phyloP scores from a whole-genome alignment of 2,329 filamentous ascomycete species.

The Fusarium sp. region DNA sequence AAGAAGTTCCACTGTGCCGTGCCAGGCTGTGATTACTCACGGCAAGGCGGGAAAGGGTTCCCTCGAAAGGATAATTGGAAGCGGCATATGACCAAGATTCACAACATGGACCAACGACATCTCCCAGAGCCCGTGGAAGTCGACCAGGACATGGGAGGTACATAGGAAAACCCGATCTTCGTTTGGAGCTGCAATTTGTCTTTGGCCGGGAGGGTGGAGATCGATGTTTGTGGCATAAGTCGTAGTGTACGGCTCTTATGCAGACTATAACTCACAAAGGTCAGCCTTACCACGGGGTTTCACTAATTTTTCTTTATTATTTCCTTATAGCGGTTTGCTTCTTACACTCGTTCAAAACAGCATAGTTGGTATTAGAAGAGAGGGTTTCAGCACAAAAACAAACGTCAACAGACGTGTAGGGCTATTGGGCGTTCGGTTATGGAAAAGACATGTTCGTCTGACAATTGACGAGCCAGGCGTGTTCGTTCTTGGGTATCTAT shows the following conservation, averaged over 20 bases:
- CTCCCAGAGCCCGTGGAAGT: slow-evolving; percentile 59
- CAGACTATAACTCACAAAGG: neutral
- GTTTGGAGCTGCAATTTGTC: neutral
- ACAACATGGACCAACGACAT: slow-evolving; percentile 57
- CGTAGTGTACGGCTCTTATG: neutral
- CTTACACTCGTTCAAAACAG: slow-evolving; percentile 38
- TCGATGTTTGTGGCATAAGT: neutral
- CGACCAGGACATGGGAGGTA: slow-evolving; percentile 52
- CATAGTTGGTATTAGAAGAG: slow-evolving; percentile 35
- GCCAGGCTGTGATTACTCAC: slow-evolving; percentile 67
- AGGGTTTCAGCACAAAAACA: slow-evolving; percentile 29
- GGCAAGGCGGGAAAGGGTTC: slow-evolving; percentile 68
- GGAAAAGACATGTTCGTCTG: slow-evolving; percentile 37
- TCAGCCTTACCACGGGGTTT: neutral
- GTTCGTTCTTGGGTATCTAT: slow-evolving; percentile 47
- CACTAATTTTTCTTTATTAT: slow-evolving; percentile 13
- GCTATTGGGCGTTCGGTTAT: slow-evolving; percentile 40
- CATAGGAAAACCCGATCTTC: slow-evolving; percentile 13
- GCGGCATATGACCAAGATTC: slow-evolving; percentile 72
- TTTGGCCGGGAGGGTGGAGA: neutral
- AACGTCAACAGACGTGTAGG: slow-evolving; percentile 26
- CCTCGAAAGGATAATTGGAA: slow-evolving; percentile 74
- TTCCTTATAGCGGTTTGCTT: slow-evolving; percentile 37
- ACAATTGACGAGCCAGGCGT: slow-evolving; percentile 32
- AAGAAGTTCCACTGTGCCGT: slow-evolving; percentile 71